Evolutionary conservation across 208 protist species (phyloP).

Genomic region (Perkinsela sp.): DNA sequence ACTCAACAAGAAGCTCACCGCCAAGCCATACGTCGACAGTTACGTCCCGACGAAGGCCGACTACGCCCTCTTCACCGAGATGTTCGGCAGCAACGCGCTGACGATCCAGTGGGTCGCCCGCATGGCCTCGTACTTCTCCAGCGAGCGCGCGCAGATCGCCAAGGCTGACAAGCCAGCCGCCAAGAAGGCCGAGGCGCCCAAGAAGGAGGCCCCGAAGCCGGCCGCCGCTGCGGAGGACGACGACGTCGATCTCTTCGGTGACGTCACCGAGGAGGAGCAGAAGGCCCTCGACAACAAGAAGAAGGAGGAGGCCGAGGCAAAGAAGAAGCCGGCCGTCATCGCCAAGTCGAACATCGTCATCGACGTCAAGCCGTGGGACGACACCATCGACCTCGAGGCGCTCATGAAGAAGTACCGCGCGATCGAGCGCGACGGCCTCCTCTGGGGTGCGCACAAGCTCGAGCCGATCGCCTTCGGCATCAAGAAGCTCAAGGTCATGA

Average conservation of each 20-base stretch:
- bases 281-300: conserved; percentile 58
- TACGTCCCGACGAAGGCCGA: conserved; percentile 44
- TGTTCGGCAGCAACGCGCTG: conserved; percentile 35
- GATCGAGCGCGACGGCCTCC: conserved; percentile 50
- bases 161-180: not conserved
- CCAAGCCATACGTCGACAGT: conserved; percentile 42
- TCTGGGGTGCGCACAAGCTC: conserved; percentile 65
- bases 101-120: conserved; percentile 51
- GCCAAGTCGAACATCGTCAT: conserved; percentile 66
- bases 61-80: conserved; percentile 37
- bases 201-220: conserved; percentile 5
- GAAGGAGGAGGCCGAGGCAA: conserved; percentile 32
- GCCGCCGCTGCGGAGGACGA: conserved; percentile 20
- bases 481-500: conserved; percentile 78
- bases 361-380: conserved; percentile 75
- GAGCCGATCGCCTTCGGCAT: conserved; percentile 71
- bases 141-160: conserved; percentile 27
- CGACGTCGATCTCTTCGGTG: conserved; percentile 61
- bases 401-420: conserved; percentile 48
- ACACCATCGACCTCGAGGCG: conserved; percentile 49
- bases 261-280: conserved; percentile 47
- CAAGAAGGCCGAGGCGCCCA: conserved; percentile 7
- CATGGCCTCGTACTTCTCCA: conserved; percentile 64
- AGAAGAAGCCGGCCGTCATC: conserved; percentile 39
- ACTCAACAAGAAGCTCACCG: conserved; percentile 39